These are phyloP conservation scores for Santalum album DNA, from an alignment of 164 flowering plant species.

Conservation along the genomic window DNA sequence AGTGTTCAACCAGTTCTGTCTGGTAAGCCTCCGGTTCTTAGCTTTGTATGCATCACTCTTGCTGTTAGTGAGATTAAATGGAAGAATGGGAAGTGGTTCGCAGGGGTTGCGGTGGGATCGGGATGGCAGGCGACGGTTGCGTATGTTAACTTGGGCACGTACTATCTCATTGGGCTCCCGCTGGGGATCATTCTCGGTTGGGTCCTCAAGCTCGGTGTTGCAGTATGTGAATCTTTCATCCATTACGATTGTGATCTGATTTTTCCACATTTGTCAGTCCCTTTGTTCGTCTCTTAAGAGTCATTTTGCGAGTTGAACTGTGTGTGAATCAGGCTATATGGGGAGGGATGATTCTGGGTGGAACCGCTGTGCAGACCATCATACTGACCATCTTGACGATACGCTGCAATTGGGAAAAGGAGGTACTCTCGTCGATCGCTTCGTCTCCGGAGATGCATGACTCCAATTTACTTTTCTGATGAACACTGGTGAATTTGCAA, in stretches of 20 bases:
- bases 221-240: conserved; percentile 12
- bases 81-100: neutral
- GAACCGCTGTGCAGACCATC: conserved; percentile 37
- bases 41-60: too few species aligned
- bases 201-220: conserved; percentile 24
- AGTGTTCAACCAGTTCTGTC: conserved; percentile 41
- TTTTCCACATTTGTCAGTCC: too few species aligned
- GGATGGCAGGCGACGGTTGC: conserved; percentile 49
- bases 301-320: neutral
- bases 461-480: too few species aligned
- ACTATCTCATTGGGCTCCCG: conserved; percentile 39
- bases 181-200: conserved; percentile 32
- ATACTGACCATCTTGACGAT: conserved; percentile 23
- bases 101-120: conserved; percentile 52
- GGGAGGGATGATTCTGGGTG: conserved; percentile 46
- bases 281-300: too few species aligned
- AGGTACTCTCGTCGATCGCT: conserved; percentile 16
- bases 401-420: conserved; percentile 32
- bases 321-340: conserved; percentile 26
- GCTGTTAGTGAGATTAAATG: too few species aligned
- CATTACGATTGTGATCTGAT: too few species aligned
- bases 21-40: conserved; percentile 13
- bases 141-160: conserved; percentile 34
- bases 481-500: too few species aligned
- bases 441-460: too few species aligned